A percentile compares a stretch with the other conserved stretches of the same genome.
Conservation (phyloP, 2,329 filamentous ascomycete species). For the Tolypocladium paradoxum region DNA sequence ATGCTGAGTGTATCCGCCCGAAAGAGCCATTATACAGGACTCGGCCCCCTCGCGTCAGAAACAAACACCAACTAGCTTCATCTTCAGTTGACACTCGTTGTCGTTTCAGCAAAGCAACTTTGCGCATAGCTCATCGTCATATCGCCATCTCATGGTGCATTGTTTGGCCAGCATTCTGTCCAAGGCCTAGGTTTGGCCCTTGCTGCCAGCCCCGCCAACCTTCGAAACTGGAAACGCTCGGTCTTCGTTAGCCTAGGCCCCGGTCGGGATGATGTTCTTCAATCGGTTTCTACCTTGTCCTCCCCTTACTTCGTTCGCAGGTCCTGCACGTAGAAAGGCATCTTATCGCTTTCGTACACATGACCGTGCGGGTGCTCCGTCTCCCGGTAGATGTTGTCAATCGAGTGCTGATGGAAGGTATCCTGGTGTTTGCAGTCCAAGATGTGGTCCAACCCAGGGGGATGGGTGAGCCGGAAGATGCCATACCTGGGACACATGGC, state of each 20-base stretch:
- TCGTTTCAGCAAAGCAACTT: neutral
- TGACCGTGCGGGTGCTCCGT: conserved; percentile 57
- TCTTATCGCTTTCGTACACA: conserved; percentile 55
- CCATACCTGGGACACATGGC: conserved; percentile 52
- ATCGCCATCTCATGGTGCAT: neutral
- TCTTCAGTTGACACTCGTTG: neutral
- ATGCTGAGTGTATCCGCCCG: neutral
- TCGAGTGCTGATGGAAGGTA: conserved; percentile 68
- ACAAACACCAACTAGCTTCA: neutral
- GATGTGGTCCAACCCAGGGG: conserved; percentile 79
- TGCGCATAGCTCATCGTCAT: neutral
- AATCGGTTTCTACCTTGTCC: neutral
- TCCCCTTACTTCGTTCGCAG: conserved; percentile 23
- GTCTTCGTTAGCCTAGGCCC: neutral
- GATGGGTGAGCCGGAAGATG: conserved; percentile 86
- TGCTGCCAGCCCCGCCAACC: neutral
- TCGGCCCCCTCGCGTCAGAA: neutral
- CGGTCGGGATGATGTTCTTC: neutral
- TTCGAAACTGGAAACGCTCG: neutral
- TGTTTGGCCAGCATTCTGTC: neutral
- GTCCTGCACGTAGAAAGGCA: conserved; percentile 51
- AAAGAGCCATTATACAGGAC: no score
- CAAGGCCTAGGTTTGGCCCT: neutral
- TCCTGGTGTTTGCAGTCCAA: conserved; percentile 66
- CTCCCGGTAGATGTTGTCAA: conserved; percentile 66